Evolutionary conservation across 352 stramenopile genomes (phyloP).

Genomic region (Lagenidium giganteum): DNA sequence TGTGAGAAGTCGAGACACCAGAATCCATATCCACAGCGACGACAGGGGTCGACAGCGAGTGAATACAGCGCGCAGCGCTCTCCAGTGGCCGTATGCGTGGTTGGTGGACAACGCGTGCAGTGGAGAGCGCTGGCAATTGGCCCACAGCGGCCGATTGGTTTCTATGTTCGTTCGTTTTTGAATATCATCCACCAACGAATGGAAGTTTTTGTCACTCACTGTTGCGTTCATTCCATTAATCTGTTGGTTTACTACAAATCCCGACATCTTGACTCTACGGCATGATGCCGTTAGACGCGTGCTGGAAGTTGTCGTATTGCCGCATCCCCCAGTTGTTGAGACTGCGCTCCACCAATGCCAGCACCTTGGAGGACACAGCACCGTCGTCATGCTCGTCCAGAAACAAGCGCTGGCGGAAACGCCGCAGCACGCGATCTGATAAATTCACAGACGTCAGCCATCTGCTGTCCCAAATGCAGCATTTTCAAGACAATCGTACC

Average conservation of each 20-base stretch:
- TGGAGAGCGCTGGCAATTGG: no score
- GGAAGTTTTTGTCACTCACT: conserved; percentile 3
- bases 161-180: neutral
- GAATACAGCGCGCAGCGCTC: no score
- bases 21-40: no score
- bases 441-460: neutral
- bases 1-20: no score
- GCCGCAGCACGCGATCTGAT: conserved; percentile 13
- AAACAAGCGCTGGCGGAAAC: conserved; percentile 29
- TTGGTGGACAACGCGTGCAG: no score
- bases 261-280: no score
- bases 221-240: conserved; percentile 27
- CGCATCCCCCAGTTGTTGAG: conserved; percentile 65
- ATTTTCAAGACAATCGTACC: conserved; percentile 22
- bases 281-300: conserved; percentile 59
- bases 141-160: neutral
- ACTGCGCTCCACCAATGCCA: conserved; percentile 45
- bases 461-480: no score
- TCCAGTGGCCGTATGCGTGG: no score
- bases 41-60: no score
- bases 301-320: conserved; percentile 73
- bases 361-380: conserved; percentile 12
- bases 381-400: conserved; percentile 25
- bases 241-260: neutral
- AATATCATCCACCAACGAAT: no score